Conservation (phyloP, 1,139 yeast species). For the Lodderomyces elongisporus region DNA sequence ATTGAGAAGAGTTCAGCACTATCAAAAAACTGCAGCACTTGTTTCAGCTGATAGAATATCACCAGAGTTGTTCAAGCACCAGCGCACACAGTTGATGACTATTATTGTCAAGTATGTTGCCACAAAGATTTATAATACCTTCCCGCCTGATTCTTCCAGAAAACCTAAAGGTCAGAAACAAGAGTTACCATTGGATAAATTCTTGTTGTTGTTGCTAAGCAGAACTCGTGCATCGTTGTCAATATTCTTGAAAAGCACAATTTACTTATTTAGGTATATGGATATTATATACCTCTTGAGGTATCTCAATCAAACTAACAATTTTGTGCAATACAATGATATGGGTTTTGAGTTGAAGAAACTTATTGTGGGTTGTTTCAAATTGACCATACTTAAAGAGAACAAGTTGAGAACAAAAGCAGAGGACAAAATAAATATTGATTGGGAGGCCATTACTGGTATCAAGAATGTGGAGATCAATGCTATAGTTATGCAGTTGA, state of each 20-base stretch:
- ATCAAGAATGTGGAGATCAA: slow-evolving; percentile 35
- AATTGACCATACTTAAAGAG: slow-evolving; percentile 36
- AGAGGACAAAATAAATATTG: slow-evolving; percentile 7
- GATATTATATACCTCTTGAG: slow-evolving; percentile 44
- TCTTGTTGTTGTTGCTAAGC: slow-evolving; percentile 34
- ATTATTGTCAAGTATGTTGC: slow-evolving; percentile 43
- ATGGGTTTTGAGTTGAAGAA: slow-evolving; percentile 45
- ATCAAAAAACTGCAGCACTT: neutral
- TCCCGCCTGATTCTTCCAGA: slow-evolving; percentile 32
- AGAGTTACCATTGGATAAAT: slow-evolving; percentile 40
- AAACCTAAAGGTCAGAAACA: slow-evolving; percentile 13
- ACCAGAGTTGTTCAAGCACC: slow-evolving; percentile 16
- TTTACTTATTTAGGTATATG: slow-evolving; percentile 46
- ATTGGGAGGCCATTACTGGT: slow-evolving; percentile 39
- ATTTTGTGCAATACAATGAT: slow-evolving; percentile 38
- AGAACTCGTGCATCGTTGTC: slow-evolving; percentile 35
- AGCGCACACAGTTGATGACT: slow-evolving; percentile 36
- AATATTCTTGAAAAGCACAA: slow-evolving; percentile 38
- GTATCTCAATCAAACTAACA: slow-evolving; percentile 45
- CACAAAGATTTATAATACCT: slow-evolving; percentile 41
- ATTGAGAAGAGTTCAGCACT: neutral
- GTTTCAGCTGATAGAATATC: neutral
- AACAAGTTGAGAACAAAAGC: slow-evolving; percentile 9
- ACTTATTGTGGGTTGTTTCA: slow-evolving; percentile 43
- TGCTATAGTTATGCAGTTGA: slow-evolving; percentile 33